Percentiles rank a stretch among this genome's conserved stretches.
phyloP scores from a whole-genome alignment of 257 asterid species.

The Salvia splendens region DNA sequence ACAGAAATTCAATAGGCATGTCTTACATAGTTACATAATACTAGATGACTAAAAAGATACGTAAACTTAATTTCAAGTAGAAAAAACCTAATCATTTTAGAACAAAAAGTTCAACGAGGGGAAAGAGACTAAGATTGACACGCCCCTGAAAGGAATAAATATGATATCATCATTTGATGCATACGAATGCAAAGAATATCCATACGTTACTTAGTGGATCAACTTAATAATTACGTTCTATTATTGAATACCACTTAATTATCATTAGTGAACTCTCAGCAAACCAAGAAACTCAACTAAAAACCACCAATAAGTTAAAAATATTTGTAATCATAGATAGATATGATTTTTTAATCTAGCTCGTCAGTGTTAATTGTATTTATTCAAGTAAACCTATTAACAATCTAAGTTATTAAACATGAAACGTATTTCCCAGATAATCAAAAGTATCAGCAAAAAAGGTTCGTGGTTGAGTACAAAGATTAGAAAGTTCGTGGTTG shows the following conservation, averaged over 20 bases:
- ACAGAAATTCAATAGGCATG: not conserved
- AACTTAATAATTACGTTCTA: not conserved
- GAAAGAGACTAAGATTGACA: not conserved
- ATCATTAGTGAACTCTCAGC: not conserved
- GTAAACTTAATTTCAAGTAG: not conserved
- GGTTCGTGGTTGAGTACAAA: too few relatives aligned
- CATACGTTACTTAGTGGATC: constrained; percentile 9
- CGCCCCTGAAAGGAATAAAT: constrained; percentile 13
- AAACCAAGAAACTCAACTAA: not conserved
- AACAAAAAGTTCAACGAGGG: too few relatives aligned
- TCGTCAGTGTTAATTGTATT: not conserved
- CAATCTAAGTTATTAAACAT: not conserved
- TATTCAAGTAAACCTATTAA: not conserved
- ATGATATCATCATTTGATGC: constrained; percentile 17
- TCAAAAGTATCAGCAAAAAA: too few relatives aligned
- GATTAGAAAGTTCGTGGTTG: too few relatives aligned
- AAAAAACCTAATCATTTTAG: too few relatives aligned
- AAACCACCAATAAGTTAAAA: too few relatives aligned
- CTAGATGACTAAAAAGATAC: not conserved
- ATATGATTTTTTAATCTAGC: not conserved
- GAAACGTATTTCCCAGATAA: not conserved
- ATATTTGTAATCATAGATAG: too few relatives aligned
- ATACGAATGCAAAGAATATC: constrained; percentile 9
- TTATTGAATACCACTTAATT: constrained; percentile 1
- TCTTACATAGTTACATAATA: not conserved